Evolutionary conservation across 2,329 filamentous ascomycete species (phyloP).

Genomic region (Penicillium thymicola): DNA sequence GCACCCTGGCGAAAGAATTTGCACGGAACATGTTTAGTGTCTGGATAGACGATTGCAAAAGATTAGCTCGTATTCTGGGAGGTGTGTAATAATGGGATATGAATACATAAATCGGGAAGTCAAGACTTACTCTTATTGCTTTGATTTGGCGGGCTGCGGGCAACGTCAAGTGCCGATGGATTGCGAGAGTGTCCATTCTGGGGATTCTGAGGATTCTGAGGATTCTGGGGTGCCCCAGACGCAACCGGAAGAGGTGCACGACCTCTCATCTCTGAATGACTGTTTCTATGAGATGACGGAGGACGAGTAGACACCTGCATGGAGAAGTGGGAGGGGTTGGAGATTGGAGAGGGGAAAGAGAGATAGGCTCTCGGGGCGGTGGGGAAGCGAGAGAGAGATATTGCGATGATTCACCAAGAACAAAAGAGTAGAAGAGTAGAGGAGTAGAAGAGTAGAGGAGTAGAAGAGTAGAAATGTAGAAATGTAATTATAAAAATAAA

Average conservation of each 20-base stretch:
- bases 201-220: constrained; percentile 34
- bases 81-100: neutral
- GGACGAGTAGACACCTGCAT: constrained; percentile 27
- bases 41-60: constrained; percentile 45
- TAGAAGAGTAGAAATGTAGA: neutral
- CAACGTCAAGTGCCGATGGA: constrained; percentile 44
- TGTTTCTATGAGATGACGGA: constrained; percentile 22
- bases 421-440: too few relatives aligned
- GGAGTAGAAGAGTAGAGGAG: too few relatives aligned
- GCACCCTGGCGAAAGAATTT: constrained; percentile 98
- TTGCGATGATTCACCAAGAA: neutral
- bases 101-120: neutral
- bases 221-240: constrained; percentile 25
- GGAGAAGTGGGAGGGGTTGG: constrained; percentile 16
- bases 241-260: constrained; percentile 40
- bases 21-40: constrained; percentile 96
- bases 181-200: constrained; percentile 45
- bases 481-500: neutral
- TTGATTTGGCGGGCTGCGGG: constrained; percentile 46
- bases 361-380: constrained; percentile 19
- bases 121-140: constrained; percentile 38
- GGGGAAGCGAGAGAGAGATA: neutral
- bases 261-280: constrained; percentile 41
- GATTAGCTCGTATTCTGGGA: constrained; percentile 5
- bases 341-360: constrained; percentile 16